Percentiles rank a stretch among this genome's conserved stretches.
Evolutionary conservation across 2,329 filamentous ascomycete genomes (phyloP).

Genomic region (Aspergillus pseudoglaucus): DNA sequence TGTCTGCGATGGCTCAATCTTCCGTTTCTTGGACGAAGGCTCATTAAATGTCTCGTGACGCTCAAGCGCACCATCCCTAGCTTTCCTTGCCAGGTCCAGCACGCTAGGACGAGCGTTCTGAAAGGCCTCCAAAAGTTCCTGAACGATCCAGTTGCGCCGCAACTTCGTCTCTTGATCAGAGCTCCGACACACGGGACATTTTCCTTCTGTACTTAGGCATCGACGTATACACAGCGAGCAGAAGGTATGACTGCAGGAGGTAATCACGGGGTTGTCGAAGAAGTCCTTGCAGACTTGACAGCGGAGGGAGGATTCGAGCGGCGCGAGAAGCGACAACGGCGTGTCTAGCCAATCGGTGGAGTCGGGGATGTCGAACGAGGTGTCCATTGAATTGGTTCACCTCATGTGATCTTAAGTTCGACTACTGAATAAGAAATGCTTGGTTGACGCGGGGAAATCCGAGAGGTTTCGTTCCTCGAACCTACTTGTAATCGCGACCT

Average conservation of each 20-base stretch:
- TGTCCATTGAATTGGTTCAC: conserved; percentile 23
- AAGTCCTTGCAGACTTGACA: conserved; percentile 99
- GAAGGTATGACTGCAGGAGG: conserved; percentile 90
- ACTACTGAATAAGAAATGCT: not conserved
- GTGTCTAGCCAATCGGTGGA: conserved; percentile 45
- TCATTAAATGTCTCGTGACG: conserved; percentile 41
- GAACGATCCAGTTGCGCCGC: conserved; percentile 74
- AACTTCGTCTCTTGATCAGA: conserved; percentile 78
- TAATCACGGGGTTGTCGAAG: conserved; percentile 89
- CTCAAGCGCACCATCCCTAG: conserved; percentile 35
- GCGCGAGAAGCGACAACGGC: conserved; percentile 37
- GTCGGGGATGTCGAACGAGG: conserved; percentile 35
- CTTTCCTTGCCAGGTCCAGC: conserved; percentile 56
- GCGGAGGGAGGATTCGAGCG: conserved; percentile 73
- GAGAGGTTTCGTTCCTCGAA: not conserved
- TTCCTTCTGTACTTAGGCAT: conserved; percentile 73
- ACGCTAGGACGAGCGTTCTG: conserved; percentile 56
- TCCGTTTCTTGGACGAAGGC: conserved; percentile 31
- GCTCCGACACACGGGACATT: conserved; percentile 77
- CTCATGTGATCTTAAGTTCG: not conserved
- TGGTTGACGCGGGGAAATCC: not conserved
- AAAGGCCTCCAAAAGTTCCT: conserved; percentile 79
- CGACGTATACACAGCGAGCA: conserved; percentile 93
- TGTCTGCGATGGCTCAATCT: conserved; percentile 23
- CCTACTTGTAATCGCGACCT: not conserved